Percentiles rank a stretch among this genome's conserved stretches.
Evolutionary conservation across 2,329 filamentous ascomycete genomes (phyloP).

Genomic region (Thelonectria rubi): DNA sequence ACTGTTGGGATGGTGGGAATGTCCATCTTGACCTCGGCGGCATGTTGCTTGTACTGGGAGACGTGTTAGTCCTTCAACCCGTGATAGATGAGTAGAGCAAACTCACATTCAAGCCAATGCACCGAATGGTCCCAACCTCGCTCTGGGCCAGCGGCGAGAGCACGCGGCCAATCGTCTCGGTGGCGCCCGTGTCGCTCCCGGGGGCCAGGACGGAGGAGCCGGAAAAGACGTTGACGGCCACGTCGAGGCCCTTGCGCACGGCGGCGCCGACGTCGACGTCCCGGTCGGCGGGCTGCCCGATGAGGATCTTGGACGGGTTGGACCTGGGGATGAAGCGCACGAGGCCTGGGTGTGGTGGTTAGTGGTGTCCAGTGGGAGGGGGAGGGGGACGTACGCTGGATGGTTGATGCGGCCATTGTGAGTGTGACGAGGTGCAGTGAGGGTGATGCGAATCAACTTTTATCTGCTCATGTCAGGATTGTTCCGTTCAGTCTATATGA

Average conservation of each 20-base stretch:
- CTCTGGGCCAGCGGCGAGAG: conserved; percentile 53
- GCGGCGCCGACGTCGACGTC: conserved; percentile 66
- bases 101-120: conserved; percentile 65
- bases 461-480: background rate
- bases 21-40: conserved; percentile 59
- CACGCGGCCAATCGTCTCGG: conserved; percentile 56
- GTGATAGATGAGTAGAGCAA: conserved; percentile 51
- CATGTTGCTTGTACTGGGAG: conserved; percentile 48
- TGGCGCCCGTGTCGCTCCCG: conserved; percentile 59
- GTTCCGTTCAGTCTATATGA: background rate
- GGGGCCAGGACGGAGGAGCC: conserved; percentile 66
- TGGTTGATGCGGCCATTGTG: conserved; percentile 35
- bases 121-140: conserved; percentile 64
- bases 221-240: conserved; percentile 64
- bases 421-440: background rate
- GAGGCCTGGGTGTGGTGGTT: conserved; percentile 55
- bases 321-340: conserved; percentile 67
- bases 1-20: conserved; percentile 64
- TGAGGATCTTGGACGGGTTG: conserved; percentile 57
- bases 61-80: conserved; percentile 22
- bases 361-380: background rate
- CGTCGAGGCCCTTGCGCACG: conserved; percentile 63
- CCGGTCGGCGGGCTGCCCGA: conserved; percentile 64
- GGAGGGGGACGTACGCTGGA: conserved; percentile 32
- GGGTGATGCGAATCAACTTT: too few relatives aligned